Conservation (phyloP, 2,329 filamentous ascomycete species). For the Lachnellula subtilissima region DNA sequence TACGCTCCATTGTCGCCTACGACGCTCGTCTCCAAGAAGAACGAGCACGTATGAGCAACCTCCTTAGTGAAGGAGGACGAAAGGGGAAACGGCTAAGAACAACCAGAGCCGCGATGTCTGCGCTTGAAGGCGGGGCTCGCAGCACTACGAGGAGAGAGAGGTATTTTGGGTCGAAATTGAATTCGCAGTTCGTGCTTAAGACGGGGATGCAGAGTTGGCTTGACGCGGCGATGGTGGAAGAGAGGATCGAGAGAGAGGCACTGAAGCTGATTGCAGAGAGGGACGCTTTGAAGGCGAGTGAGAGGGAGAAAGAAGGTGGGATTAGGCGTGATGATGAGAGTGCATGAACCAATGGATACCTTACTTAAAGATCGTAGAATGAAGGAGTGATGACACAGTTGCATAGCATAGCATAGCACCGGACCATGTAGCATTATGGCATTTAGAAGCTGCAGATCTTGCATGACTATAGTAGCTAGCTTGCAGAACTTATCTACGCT, state of each 20-base stretch:
- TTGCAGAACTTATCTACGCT: too few species aligned
- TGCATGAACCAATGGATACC: too few species aligned
- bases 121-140: constrained; percentile 69
- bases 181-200: constrained; percentile 57
- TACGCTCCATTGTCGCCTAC: constrained; percentile 77
- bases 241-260: neutral
- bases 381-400: too few species aligned
- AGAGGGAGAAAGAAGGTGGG: neutral
- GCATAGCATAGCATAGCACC: too few species aligned
- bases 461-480: too few species aligned
- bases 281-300: neutral
- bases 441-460: too few species aligned
- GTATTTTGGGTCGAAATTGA: constrained; percentile 63
- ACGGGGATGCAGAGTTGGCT: constrained; percentile 45
- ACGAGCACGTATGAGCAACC: constrained; percentile 55
- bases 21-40: constrained; percentile 68
- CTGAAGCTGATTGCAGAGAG: neutral
- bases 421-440: too few species aligned
- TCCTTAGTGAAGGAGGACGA: constrained; percentile 57
- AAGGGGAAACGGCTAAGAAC: constrained; percentile 57
- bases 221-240: constrained; percentile 15
- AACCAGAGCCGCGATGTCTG: constrained; percentile 70
- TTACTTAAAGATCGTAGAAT: too few species aligned
- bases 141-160: constrained; percentile 62
- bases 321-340: too few species aligned